Base-by-base conservation (phyloP, 148 eudicot species). In the Vaccinium myrtillus region DNA sequence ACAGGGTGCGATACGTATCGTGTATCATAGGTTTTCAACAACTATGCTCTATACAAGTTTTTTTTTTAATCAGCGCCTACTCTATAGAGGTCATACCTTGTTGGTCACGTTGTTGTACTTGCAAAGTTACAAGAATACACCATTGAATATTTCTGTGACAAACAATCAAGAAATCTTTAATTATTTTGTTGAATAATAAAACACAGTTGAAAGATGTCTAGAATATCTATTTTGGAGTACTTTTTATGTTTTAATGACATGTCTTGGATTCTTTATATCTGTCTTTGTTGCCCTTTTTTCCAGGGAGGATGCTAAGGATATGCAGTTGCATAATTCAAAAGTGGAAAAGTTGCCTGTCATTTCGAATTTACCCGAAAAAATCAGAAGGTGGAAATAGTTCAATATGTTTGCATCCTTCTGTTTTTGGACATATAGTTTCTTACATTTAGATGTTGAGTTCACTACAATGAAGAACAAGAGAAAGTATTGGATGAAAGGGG, bases 281-380 rank as follows among this genome's bases (percentile, higher is more conserved):
- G 51, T 81, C 63, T 23, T 16, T 81, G 11, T 54, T 8, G 59
- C 19, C 16, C 53, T 8, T 86, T 30, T 78, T 77, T 86, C 74
- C 87, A 95, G 98, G 86, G 95, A 91, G 88, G 97, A 95, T 59
- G 98, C 97, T 4, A 84, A 90, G 63, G 91, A 93, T 73, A 87
- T 95, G 30, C 87, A 12, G 58, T 81, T 81, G 49, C 92, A 85
- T 82, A 84, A 86, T 51, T 77, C 81, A 32, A 85, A 83, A 67
- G 51, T 30, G 50, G 82, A 77, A 70, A 86, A 77, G 76, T 16
- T 51, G 76, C 87, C 80, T 70, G 30, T 86, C 79, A 80, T 65
- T 71, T 88, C 46, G 51, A 84, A 88, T 83, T 53, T 94, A 80
- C 98, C 98, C 59, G 27, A 27, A 50, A 84, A 77, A 30, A 90